Percentiles rank a stretch among this genome's conserved stretches.
Conservation (phyloP, 2,329 filamentous ascomycete genomes). For the Exophiala spinifera region DNA sequence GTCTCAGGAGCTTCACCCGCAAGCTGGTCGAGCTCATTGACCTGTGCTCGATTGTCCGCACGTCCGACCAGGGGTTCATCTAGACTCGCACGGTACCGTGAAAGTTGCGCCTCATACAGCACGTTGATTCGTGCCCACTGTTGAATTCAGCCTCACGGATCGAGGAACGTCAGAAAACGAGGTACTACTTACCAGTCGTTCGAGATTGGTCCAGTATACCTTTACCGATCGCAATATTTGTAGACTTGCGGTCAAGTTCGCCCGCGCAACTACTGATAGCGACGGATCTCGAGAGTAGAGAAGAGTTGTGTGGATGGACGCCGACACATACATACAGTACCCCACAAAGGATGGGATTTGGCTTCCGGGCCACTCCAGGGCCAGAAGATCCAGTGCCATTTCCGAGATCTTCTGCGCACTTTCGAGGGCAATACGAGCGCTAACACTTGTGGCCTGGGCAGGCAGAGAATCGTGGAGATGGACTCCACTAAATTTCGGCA, state of each 20-base stretch:
- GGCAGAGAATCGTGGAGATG: constrained; percentile 1
- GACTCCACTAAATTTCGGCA: constrained; percentile 12
- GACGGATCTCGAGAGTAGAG: constrained; percentile 4
- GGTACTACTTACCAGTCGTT: constrained; percentile 9
- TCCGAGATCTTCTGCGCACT: constrained; percentile 10
- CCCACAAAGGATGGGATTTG: constrained; percentile 13
- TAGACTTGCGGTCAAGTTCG: constrained; percentile 7
- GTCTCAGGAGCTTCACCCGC: no score
- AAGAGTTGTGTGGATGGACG: constrained; percentile 10
- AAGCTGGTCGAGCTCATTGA: no score
- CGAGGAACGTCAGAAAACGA: no score
- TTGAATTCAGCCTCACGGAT: neutral
- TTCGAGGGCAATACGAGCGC: constrained; percentile 9
- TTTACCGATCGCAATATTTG: constrained; percentile 9
- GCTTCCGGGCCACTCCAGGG: constrained; percentile 7
- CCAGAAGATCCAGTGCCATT: constrained; percentile 6
- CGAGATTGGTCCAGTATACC: constrained; percentile 12
- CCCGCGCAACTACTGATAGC: neutral
- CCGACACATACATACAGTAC: constrained; percentile 16
- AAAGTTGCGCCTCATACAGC: constrained; percentile 7
- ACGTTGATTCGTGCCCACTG: constrained; percentile 13
- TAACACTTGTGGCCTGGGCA: constrained; percentile 3
- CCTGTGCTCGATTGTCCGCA: no score
- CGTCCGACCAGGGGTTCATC: no score
- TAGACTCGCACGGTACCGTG: no score